Percentiles rank a stretch among this genome's conserved stretches.
Evolutionary conservation across 768 basidiomycete species (phyloP).

Genomic region (Lyophyllum decastes): DNA sequence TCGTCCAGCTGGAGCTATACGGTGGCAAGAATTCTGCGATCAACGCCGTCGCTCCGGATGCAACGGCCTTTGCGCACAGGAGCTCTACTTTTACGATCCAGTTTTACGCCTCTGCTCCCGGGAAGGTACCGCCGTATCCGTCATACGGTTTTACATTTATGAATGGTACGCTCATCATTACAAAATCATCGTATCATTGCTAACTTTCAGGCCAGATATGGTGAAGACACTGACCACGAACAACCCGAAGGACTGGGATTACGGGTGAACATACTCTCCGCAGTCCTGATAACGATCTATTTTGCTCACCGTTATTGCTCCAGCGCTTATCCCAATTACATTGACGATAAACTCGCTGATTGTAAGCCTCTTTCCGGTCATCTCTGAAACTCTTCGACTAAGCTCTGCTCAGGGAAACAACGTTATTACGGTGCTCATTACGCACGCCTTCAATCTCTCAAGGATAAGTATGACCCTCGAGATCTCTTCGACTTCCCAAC

Average conservation of each 20-base stretch:
- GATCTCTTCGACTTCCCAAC: constrained; percentile 41
- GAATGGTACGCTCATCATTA: constrained; percentile 22
- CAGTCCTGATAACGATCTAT: background rate
- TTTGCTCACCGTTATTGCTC: background rate
- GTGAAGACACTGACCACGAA: constrained; percentile 26
- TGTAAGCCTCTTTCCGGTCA: too few species aligned
- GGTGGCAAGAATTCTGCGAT: constrained; percentile 48
- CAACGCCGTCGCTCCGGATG: constrained; percentile 37
- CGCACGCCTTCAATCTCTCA: constrained; percentile 29
- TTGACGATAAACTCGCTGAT: constrained; percentile 34
- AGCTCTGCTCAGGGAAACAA: constrained; percentile 26
- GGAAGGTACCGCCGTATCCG: constrained; percentile 42
- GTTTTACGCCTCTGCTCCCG: constrained; percentile 45
- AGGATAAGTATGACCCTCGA: constrained; percentile 36
- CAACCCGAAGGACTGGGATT: constrained; percentile 29
- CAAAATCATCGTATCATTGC: background rate
- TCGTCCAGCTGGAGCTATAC: constrained; percentile 42
- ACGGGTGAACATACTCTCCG: constrained; percentile 18
- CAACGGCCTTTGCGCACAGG: constrained; percentile 49
- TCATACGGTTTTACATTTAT: constrained; percentile 43
- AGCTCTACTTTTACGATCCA: constrained; percentile 48
- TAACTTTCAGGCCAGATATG: constrained; percentile 19
- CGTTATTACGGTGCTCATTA: constrained; percentile 36
- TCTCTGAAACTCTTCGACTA: too few species aligned
- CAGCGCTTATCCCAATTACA: constrained; percentile 41